Base-by-base conservation (phyloP, 306 rosid species). In the Adenanthera pavonina region DNA sequence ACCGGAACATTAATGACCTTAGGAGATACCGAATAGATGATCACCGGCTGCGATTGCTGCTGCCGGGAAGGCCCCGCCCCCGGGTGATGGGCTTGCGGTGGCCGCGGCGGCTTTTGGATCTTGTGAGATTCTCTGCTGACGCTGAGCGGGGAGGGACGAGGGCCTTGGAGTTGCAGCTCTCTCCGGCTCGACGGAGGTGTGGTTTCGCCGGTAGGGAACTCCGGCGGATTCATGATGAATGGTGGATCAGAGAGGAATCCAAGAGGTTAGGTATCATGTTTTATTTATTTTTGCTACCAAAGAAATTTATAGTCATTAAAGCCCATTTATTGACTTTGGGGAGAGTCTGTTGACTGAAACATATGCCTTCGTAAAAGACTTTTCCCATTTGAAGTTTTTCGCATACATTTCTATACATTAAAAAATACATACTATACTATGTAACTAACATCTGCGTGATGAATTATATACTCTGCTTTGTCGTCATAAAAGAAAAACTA, bases 21-120 rank as follows among this genome's bases (percentile, higher is more conserved):
- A 1, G 99, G 99, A 46, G 99, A 95, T 6, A 95, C 92, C 47
- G 92, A 80, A 91, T 95, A 95, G 84, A 95, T 95, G 33, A 95
- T 92, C 19, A 92, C 56, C 0, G 97, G 99, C 74, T 94, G 78
- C 3, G 80, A 88, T 64, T 44, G 77, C 1, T 13, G 75, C 44
- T 20, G 72, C n/a, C 0, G 10, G 77, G 14, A 68, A 68, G 14
- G 40, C 67, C 35, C 35, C 33, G 13, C 48, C 7, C 40, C 44
- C 0, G 71, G 71, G 12, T 30, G 16, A 70, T 15, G 54, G 30
- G 77, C 79, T 19, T 71, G 97, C 69, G 90, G 79, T 0, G 81
- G 91, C 3, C 78, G 89, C 59, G 97, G 94, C 8, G 97, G 99
- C 80, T 95, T 95, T 12, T 83, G 81, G 85, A 93, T 95, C 85